Conservation (phyloP, 441 rosid genomes). For the Bocquillonia castaneifolia region DNA sequence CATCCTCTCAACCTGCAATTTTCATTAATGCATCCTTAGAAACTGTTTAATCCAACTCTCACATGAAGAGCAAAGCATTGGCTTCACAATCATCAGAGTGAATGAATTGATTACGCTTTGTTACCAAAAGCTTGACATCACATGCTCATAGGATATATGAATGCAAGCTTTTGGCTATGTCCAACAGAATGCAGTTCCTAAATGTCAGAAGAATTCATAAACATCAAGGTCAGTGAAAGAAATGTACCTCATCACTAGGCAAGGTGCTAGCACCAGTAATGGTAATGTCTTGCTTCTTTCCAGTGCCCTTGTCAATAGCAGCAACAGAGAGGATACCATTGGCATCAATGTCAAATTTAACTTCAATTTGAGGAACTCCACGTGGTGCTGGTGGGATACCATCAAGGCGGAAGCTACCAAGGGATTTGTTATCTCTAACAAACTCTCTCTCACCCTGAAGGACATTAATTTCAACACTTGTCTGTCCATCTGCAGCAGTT, state of each 20-base stretch:
- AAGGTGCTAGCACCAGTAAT: conserved; percentile 96
- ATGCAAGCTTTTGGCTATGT: background rate
- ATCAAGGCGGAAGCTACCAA: conserved; percentile 88
- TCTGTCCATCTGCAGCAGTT: conserved; percentile 94
- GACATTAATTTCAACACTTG: conserved; percentile 92
- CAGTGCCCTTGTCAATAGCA: conserved; percentile 83
- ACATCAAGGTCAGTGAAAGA: background rate
- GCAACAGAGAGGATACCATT: conserved; percentile 85
- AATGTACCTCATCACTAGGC: conserved; percentile 73
- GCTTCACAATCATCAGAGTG: too few relatives aligned
- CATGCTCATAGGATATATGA: background rate
- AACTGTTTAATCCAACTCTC: background rate
- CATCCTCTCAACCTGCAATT: conserved; percentile 71
- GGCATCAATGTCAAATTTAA: conserved; percentile 94
- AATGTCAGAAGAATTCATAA: too few relatives aligned
- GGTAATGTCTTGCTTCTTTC: conserved; percentile 95
- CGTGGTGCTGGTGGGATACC: conserved; percentile 96
- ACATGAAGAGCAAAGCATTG: too few relatives aligned
- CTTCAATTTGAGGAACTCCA: conserved; percentile 93
- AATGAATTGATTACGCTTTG: background rate
- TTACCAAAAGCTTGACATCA: background rate
- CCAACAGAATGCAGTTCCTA: too few relatives aligned
- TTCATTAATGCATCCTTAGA: background rate
- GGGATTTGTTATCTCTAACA: conserved; percentile 88
- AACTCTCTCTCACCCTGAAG: conserved; percentile 96